Base-by-base conservation (phyloP, 192 early-diverging fungal species). In the Coemansia sp. region DNA sequence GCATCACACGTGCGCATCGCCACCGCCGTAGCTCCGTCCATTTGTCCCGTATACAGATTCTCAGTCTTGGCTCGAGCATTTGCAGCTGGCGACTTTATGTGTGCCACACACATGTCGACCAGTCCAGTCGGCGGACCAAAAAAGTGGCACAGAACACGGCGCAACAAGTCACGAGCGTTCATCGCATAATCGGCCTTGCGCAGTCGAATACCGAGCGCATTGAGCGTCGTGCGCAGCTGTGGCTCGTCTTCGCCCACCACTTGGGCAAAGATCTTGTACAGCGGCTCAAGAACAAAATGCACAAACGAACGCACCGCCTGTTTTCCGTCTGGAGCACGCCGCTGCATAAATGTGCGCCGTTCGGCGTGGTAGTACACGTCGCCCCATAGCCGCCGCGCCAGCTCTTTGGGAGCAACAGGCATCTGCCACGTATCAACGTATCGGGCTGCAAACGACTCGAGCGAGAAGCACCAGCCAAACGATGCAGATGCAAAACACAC, bases 371-470 rank as follows among this genome's bases (percentile, higher is more conserved):
- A 96, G 79, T 89, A 96, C 28, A 99, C 86, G 70, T 99, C 94
- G 34, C 97, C 97, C 97, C 97, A 99, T 15, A 99, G 82, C 11
- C 96, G 92, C 75, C 87, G 84, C 2, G 93, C 90, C 61, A 99
- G 92, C 15, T 89, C 91, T 18, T 88, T 83, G 10, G 87, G 71
- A 56, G 60, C 56, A 21, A 77, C 56, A 0, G 56, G 59, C 67
- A 81, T 84, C 79, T 81, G 84, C 75, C 87, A 94, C 31, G 84
- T 87, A 53, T 93, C 90, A 0, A 88, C 76, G 74, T 99, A 99
- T 36, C 93, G 83, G 64, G 87, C 84, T 7, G 96, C 94, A 85
- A 99, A 97, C 18, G 94, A 92, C 62, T 87, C 82, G 8, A 98
- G 79, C 6, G 92, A 88, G 64, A 99, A 98, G 74, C 90, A 94